Conservation (phyloP, 352 stramenopile species). For the Globisporangium takayamanum region DNA sequence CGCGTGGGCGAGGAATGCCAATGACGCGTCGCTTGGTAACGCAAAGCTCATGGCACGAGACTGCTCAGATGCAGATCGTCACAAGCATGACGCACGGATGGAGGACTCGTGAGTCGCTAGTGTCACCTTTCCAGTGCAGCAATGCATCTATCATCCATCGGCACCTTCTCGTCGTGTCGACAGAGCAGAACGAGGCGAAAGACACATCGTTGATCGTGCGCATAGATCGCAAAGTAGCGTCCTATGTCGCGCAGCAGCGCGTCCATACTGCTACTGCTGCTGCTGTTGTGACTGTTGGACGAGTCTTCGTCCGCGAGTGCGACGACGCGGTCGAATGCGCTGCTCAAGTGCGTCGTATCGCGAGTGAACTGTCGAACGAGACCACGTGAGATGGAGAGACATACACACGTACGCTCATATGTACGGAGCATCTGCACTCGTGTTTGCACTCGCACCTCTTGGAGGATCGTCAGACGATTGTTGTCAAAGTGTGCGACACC, state of each 20-base stretch:
- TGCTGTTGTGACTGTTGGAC: conserved; percentile 1
- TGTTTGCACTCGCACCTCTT: conserved; percentile 18
- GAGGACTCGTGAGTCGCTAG: conserved; percentile 5
- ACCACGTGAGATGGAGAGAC: neutral
- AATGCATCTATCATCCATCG: neutral
- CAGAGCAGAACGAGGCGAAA: conserved; percentile 9
- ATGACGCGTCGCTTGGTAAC: conserved; percentile 5
- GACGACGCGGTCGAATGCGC: conserved; percentile 15
- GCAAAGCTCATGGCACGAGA: conserved; percentile 10
- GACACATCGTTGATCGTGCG: neutral
- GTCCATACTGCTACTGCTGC: conserved; percentile 21
- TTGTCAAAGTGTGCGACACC: conserved; percentile 21
- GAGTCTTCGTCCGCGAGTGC: neutral
- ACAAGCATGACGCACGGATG: neutral
- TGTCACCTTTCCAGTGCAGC: neutral
- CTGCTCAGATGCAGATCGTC: neutral
- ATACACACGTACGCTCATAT: too few species aligned
- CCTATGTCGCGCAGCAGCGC: conserved; percentile 25
- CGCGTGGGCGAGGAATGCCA: conserved; percentile 23
- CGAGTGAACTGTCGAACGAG: conserved; percentile 28
- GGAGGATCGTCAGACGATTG: conserved; percentile 22
- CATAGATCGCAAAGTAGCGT: conserved; percentile 18
- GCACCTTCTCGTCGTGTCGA: conserved; percentile 11
- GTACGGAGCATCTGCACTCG: neutral
- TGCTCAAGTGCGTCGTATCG: conserved; percentile 17